Evolutionary conservation across 2,329 filamentous ascomycete genomes (phyloP).

Genomic region (Aspergillus calidoustus): DNA sequence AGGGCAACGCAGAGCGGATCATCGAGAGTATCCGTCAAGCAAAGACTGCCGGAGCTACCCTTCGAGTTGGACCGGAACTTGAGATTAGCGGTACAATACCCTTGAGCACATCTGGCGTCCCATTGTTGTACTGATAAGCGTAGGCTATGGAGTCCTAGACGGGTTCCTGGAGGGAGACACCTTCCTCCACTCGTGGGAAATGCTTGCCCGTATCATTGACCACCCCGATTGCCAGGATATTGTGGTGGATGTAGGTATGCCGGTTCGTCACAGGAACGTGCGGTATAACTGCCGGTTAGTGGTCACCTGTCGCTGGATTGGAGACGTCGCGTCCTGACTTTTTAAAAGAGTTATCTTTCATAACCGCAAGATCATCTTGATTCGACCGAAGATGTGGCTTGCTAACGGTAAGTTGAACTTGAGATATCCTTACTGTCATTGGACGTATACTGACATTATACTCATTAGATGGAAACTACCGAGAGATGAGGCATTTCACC

Average conservation of each 20-base stretch:
- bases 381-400: constrained; percentile 73
- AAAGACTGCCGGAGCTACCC: constrained; percentile 64
- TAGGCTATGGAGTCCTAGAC: constrained; percentile 67
- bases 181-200: constrained; percentile 66
- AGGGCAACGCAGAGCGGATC: constrained; percentile 67
- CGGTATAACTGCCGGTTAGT: constrained; percentile 65
- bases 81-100: constrained; percentile 54
- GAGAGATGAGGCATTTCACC: constrained; percentile 66
- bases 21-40: constrained; percentile 65
- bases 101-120: not conserved
- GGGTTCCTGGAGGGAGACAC: constrained; percentile 66
- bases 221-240: constrained; percentile 68
- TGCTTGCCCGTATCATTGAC: constrained; percentile 63
- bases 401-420: constrained; percentile 56
- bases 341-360: constrained; percentile 57
- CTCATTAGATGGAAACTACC: constrained; percentile 62
- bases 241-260: constrained; percentile 67
- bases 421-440: not conserved
- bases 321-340: not conserved
- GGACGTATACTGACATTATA: not conserved
- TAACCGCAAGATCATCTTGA: constrained; percentile 70
- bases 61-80: constrained; percentile 64
- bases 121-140: not conserved
- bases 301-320: not conserved
- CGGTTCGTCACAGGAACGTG: constrained; percentile 65